Conservation (phyloP, 176 grass and related monocot species). For the Chloris gayana region DNA sequence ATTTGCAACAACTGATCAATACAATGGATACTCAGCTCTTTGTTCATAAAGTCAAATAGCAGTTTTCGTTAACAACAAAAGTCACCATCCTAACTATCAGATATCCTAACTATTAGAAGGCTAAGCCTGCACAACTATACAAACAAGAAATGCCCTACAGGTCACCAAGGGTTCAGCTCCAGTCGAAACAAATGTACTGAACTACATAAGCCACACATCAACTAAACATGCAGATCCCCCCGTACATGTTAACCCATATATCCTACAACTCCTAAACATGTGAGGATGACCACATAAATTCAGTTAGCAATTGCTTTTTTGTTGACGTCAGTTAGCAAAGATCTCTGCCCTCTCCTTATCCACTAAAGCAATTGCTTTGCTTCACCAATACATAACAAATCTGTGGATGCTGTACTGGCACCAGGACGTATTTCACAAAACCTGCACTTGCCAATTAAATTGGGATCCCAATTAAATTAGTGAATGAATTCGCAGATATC, state of each 20-base stretch:
- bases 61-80: not conserved
- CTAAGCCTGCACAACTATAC: constrained; percentile 30
- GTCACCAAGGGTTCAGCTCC: not conserved
- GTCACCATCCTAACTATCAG: not conserved
- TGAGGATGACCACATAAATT: constrained; percentile 11
- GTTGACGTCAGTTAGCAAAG: constrained; percentile 18
- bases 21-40: not conserved
- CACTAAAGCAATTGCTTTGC: constrained; percentile 29
- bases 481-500: constrained; percentile 42
- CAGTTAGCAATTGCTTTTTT: too few relatives aligned
- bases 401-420: not conserved
- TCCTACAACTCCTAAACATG: constrained; percentile 41
- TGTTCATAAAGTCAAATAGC: constrained; percentile 14
- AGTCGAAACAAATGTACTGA: not conserved
- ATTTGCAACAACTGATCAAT: not conserved
- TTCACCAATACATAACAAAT: constrained; percentile 32
- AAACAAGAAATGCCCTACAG: constrained; percentile 14
- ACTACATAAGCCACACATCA: constrained; percentile 1
- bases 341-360: not conserved
- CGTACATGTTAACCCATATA: constrained; percentile 23
- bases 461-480: constrained; percentile 32
- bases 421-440: constrained; percentile 43
- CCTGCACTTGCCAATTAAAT: too few relatives aligned
- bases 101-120: not conserved
- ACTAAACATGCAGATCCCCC: not conserved